Evolutionary conservation across 1,284 basidiomycete genomes (phyloP), one percentile per base, ranked within the genome.

Genomic region (Salmacisia buchloeana): DNA sequence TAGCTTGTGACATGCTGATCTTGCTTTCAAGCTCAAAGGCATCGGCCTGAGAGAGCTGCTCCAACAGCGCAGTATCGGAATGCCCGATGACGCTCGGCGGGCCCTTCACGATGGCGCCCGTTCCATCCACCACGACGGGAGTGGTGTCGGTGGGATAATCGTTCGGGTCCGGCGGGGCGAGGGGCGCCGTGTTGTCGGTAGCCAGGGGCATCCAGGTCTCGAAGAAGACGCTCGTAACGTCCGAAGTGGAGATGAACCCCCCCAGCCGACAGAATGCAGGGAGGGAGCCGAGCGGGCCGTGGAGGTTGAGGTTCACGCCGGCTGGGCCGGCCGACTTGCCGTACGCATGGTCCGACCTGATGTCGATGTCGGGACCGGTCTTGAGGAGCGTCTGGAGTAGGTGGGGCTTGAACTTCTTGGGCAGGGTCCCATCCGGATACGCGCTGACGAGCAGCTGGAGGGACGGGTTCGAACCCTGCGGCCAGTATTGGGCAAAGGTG

Each of bases 201-300:
- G 49, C 35, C n/a, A 62, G 34, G 15, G 61, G 61, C 9, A 62
- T 18, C 61, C 61, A 62, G 46, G 58, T 52, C 35, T 62, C 61
- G 25, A 58, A 57, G 4, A 61, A 41, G 38, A 61, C 60, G 4
- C n/a, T 15, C 7, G 60, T 61, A 13, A 36, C n/a, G 6, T 31
- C 29, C 13, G 18, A 23, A 10, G 45, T 62, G 18, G 35, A n/a
- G 23, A 62, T n/a, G 46, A 10, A 36, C 13, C 46, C 61, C n/a
- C 61, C 61, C 2, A 57, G 31, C 12, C 61, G 29, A 27, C 61
- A 62, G 39, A 62, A 62, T 18, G 52, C 61, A 1, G 61, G 61
- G 9, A 62, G 46, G 18, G 25, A 23, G 18, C 60, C 60, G 12
- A 61, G 60, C 6, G 60, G 60, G 3, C 60, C 60, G 18, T 46